phyloP scores from a whole-genome alignment of 257 asterid genomes.

The Solanum bulbocastanum region DNA sequence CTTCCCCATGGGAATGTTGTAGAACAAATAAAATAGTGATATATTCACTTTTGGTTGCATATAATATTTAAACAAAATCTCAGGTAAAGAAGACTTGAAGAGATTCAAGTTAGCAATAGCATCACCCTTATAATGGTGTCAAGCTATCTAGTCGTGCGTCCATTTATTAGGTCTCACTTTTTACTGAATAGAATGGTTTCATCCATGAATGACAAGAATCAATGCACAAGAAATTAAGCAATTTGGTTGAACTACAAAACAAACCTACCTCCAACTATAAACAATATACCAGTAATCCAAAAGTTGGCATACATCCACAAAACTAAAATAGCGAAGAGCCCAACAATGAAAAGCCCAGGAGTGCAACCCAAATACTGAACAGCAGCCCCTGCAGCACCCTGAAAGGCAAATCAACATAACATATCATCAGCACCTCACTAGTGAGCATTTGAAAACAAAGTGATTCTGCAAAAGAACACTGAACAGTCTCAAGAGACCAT shows the following conservation, averaged over 20 bases:
- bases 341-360: slow-evolving; percentile 95
- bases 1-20: background rate
- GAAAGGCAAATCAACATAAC: slow-evolving; percentile 14
- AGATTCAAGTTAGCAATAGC: background rate
- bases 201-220: background rate
- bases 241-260: background rate
- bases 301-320: slow-evolving; percentile 99
- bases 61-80: background rate
- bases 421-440: background rate
- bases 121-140: background rate
- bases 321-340: slow-evolving; percentile 74
- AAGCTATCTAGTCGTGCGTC: background rate
- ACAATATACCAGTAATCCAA: slow-evolving; percentile 91
- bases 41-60: background rate
- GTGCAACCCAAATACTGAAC: slow-evolving; percentile 92
- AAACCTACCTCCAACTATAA: slow-evolving; percentile 90
- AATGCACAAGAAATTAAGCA: background rate
- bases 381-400: slow-evolving; percentile 94
- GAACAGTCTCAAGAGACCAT: background rate
- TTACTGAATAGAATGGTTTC: background rate
- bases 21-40: background rate
- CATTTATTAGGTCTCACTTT: background rate
- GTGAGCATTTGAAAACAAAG: background rate
- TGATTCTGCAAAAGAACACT: background rate
- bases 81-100: background rate